A percentile compares a stretch with the other conserved stretches of the same genome.
These are phyloP conservation scores for Leucoagaricus sp. DNA, from an alignment of 1,284 basidiomycete genomes.

Conservation along the genomic window DNA sequence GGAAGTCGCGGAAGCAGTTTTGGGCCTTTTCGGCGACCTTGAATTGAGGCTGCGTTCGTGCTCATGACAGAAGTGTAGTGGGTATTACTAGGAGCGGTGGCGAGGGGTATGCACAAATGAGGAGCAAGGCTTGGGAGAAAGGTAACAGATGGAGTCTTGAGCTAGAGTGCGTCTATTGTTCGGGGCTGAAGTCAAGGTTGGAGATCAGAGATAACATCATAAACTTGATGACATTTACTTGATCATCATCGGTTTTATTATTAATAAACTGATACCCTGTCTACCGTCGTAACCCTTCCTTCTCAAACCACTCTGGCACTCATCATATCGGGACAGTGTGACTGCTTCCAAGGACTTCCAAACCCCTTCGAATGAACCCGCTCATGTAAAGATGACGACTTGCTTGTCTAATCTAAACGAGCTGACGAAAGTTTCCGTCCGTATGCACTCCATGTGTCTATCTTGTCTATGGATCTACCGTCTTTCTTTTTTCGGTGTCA, in stretches of 20 bases:
- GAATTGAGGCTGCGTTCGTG: slow-evolving; percentile 31
- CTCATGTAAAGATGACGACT: neutral
- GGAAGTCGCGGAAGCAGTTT: slow-evolving; percentile 70
- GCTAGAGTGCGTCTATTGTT: slow-evolving; percentile 1
- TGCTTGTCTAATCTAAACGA: too few species aligned
- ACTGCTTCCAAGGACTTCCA: too few species aligned
- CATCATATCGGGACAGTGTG: neutral
- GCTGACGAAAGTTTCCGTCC: too few species aligned
- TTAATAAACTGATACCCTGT: neutral
- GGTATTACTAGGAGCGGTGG: slow-evolving; percentile 10
- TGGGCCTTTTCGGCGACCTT: slow-evolving; percentile 54
- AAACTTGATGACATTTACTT: slow-evolving; percentile 1
- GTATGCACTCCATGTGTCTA: too few species aligned
- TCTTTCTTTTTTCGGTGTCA: too few species aligned
- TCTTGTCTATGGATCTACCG: too few species aligned
- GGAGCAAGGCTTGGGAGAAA: neutral
- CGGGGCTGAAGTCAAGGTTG: neutral
- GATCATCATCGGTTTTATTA: neutral
- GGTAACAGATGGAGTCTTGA: neutral
- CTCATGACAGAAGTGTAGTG: slow-evolving; percentile 19
- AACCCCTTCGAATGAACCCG: too few species aligned
- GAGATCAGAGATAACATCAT: slow-evolving; percentile 15
- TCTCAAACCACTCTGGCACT: neutral
- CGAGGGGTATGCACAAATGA: slow-evolving; percentile 19
- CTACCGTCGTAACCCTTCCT: neutral